phyloP scores from a whole-genome alignment of 257 asterid species.

The Hygrophila difformis region DNA sequence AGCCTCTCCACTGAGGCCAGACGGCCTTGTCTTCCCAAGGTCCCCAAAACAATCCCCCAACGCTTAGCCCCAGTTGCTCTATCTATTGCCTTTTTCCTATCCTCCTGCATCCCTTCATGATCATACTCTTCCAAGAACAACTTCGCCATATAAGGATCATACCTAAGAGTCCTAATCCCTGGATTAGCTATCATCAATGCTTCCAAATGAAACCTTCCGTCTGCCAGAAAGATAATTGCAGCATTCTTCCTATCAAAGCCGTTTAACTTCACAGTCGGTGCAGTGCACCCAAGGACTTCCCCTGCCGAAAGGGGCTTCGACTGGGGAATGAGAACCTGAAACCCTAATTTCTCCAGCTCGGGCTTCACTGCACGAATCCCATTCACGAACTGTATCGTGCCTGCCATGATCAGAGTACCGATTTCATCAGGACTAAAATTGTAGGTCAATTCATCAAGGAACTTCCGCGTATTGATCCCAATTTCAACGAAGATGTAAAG shows the following conservation, averaged over 20 bases:
- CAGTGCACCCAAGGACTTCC: conserved; percentile 94
- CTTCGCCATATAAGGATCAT: conserved; percentile 78
- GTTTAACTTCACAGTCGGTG: conserved; percentile 52
- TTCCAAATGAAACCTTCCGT: conserved; percentile 93
- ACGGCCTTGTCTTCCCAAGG: conserved; percentile 92
- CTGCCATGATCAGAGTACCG: conserved; percentile 62
- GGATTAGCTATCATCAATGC: conserved; percentile 99
- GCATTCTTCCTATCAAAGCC: conserved; percentile 23
- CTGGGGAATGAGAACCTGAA: conserved; percentile 75
- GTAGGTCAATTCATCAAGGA: conserved; percentile 47
- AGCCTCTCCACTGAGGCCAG: conserved; percentile 61
- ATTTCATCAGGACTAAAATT: conserved; percentile 43
- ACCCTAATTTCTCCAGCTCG: conserved; percentile 73
- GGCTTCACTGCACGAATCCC: conserved; percentile 85
- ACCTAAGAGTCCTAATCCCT: conserved; percentile 52
- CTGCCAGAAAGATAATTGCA: conserved; percentile 76
- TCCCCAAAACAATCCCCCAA: conserved; percentile 89
- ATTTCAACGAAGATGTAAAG: conserved; percentile 85
- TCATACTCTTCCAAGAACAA: conserved; percentile 93
- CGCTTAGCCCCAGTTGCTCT: conserved; percentile 53
- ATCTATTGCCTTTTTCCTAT: conserved; percentile 76
- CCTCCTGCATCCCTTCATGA: conserved; percentile 75
- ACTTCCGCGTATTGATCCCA: conserved; percentile 42
- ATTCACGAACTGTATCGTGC: conserved; percentile 75
- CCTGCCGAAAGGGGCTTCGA: conserved; percentile 95